Conservation (phyloP, 1,139 yeast species). For the Kodamaea plutei region DNA sequence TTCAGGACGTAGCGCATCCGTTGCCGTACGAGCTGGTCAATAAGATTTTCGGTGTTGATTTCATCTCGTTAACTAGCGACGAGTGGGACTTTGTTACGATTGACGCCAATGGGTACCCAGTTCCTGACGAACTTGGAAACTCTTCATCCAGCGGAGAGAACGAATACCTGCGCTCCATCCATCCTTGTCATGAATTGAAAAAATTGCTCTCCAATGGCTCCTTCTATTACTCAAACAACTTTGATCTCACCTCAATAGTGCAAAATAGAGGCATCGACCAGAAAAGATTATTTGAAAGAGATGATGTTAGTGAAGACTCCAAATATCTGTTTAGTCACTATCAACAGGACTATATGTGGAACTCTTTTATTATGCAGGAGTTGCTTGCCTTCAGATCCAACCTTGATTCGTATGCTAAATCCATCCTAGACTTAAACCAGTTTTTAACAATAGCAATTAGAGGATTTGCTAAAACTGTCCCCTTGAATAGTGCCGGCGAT, state of each 20-base stretch:
- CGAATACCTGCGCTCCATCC: constrained; percentile 42
- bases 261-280: constrained; percentile 63
- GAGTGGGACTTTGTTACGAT: constrained; percentile 78
- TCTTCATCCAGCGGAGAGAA: constrained; percentile 10
- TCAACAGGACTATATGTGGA: constrained; percentile 95
- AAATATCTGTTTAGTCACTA: constrained; percentile 30
- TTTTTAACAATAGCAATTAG: constrained; percentile 88
- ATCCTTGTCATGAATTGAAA: constrained; percentile 79
- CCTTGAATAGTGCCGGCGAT: constrained; percentile 50
- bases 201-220: constrained; percentile 83
- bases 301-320: constrained; percentile 21
- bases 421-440: constrained; percentile 64
- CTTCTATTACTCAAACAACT: constrained; percentile 87
- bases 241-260: constrained; percentile 79
- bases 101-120: constrained; percentile 61
- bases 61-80: constrained; percentile 64
- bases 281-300: constrained; percentile 15
- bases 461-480: constrained; percentile 86
- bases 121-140: constrained; percentile 8
- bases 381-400: constrained; percentile 70
- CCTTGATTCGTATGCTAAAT: constrained; percentile 55
- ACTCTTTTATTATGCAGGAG: constrained; percentile 83
- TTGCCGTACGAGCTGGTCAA: constrained; percentile 75
- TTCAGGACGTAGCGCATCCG: constrained; percentile 78
- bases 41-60: constrained; percentile 79